Evolutionary conservation across 1,284 basidiomycete species (phyloP).

Genomic region (Vanrija humicola): DNA sequence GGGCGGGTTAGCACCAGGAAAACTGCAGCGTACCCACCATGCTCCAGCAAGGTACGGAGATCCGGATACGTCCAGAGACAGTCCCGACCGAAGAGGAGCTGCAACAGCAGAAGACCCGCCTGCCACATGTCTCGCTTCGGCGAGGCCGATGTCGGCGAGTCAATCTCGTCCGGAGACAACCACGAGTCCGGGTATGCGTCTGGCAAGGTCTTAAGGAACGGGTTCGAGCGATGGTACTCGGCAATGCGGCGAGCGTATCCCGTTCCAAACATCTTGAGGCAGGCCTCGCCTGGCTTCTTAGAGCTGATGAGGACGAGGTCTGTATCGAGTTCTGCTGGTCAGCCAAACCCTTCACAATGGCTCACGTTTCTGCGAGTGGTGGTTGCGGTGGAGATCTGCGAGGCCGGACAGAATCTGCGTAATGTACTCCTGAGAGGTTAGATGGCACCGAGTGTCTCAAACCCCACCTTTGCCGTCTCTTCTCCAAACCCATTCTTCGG

Average conservation of each 20-base stretch:
- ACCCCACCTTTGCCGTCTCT: slow-evolving; percentile 34
- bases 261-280: slow-evolving; percentile 42
- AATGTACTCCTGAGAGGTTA: slow-evolving; percentile 34
- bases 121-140: slow-evolving; percentile 48
- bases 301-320: slow-evolving; percentile 35
- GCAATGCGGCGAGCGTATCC: slow-evolving; percentile 41
- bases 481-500: slow-evolving; percentile 40
- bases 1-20: not conserved
- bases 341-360: not conserved
- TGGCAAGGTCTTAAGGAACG: slow-evolving; percentile 34
- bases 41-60: slow-evolving; percentile 34
- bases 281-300: slow-evolving; percentile 18
- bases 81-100: slow-evolving; percentile 42
- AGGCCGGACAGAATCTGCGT: slow-evolving; percentile 42
- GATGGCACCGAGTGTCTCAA: not conserved
- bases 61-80: slow-evolving; percentile 35
- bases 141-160: slow-evolving; percentile 42
- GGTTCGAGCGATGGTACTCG: slow-evolving; percentile 48
- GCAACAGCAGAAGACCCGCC: slow-evolving; percentile 39
- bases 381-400: slow-evolving; percentile 34
- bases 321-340: slow-evolving; percentile 33
- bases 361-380: slow-evolving; percentile 43
- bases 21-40: slow-evolving; percentile 22
- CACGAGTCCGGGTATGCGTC: slow-evolving; percentile 41
- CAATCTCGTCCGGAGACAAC: slow-evolving; percentile 46